Conservation (phyloP, 441 rosid species). For the Biscutella laevigata region DNA sequence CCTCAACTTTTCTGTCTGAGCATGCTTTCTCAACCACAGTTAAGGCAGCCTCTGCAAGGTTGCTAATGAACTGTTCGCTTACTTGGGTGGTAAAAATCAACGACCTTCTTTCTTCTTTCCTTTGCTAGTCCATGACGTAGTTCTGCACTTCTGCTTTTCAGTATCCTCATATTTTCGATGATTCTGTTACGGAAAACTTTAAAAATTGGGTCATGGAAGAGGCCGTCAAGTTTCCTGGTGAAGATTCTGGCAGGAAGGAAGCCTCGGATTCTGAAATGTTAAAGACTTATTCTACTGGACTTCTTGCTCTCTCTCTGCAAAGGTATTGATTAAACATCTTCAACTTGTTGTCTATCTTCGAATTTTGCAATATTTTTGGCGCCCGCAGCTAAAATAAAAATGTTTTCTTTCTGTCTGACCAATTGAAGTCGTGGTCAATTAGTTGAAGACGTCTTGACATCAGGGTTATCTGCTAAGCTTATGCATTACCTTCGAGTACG, state of each 20-base stretch:
- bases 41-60: constrained; percentile 86
- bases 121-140: constrained; percentile 12
- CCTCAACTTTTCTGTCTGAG: constrained; percentile 79
- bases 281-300: constrained; percentile 84
- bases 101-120: background rate
- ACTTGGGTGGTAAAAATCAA: constrained; percentile 62
- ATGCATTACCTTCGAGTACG: constrained; percentile 92
- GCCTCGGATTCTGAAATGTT: constrained; percentile 80
- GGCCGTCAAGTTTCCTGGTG: constrained; percentile 41
- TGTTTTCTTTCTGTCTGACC: constrained; percentile 16
- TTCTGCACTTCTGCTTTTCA: constrained; percentile 23
- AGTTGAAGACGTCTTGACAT: constrained; percentile 87
- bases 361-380: background rate
- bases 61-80: constrained; percentile 66
- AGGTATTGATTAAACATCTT: constrained; percentile 39
- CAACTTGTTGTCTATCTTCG: constrained; percentile 4
- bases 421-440: constrained; percentile 65
- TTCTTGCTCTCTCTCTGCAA: constrained; percentile 42
- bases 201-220: constrained; percentile 92
- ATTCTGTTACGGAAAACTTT: constrained; percentile 60
- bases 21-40: constrained; percentile 56
- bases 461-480: constrained; percentile 87
- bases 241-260: too few species aligned
- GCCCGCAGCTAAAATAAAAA: constrained; percentile 11
- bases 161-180: constrained; percentile 93